Evolutionary conservation across 2,329 filamentous ascomycete species (phyloP).

Genomic region (Diplodia intermedia): DNA sequence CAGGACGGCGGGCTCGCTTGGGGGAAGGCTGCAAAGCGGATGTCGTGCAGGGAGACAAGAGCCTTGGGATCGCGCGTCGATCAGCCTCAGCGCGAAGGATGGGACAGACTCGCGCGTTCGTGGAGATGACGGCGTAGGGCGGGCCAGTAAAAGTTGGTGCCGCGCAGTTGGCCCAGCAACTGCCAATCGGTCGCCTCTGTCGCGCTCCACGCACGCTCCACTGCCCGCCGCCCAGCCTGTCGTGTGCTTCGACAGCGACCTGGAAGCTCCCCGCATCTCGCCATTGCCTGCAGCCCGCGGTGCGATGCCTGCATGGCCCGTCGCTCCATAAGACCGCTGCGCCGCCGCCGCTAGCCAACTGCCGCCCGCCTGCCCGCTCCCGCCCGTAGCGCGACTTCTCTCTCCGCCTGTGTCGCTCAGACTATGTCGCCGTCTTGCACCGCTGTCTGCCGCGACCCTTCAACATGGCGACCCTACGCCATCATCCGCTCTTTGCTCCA

Average conservation of each 20-base stretch:
- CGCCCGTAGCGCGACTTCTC: background rate
- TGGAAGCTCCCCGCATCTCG: slow-evolving; percentile 1
- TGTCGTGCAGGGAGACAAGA: slow-evolving; percentile 29
- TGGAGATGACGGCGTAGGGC: slow-evolving; percentile 12
- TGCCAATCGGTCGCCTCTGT: background rate
- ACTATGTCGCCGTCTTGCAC: slow-evolving; percentile 23
- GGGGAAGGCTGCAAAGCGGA: background rate
- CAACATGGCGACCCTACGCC: slow-evolving; percentile 19
- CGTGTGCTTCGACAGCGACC: background rate
- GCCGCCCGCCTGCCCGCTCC: background rate
- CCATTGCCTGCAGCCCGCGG: slow-evolving; percentile 4
- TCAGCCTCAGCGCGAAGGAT: slow-evolving; percentile 9
- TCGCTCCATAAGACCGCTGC: too few species aligned
- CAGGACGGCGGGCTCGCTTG: background rate
- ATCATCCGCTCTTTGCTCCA: background rate
- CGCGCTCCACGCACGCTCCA: slow-evolving; percentile 14
- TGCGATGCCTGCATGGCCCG: background rate
- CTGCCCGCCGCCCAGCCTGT: background rate
- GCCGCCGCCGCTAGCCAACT: background rate
- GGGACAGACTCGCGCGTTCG: slow-evolving; percentile 19
- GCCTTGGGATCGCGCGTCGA: slow-evolving; percentile 26
- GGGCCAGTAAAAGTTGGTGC: slow-evolving; percentile 10
- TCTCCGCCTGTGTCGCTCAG: background rate
- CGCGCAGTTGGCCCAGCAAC: slow-evolving; percentile 15
- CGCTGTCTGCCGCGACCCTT: background rate